Percentiles rank a stretch among this genome's conserved stretches.
Evolutionary conservation across 352 stramenopile genomes (phyloP).

Genomic region (Elongisporangium anandrum): DNA sequence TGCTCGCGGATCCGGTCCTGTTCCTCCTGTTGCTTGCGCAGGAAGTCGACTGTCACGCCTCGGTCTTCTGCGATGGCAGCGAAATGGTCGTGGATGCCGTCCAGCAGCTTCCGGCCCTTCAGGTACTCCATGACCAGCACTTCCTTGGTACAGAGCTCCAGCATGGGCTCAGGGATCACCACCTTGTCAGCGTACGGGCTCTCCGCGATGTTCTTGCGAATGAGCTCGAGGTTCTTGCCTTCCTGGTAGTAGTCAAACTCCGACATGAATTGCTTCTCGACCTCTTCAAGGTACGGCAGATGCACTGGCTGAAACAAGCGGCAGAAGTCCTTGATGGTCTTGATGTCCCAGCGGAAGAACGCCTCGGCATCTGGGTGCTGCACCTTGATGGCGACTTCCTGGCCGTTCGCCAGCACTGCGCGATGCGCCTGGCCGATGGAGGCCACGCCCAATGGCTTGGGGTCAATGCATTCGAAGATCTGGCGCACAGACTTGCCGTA

Average conservation of each 20-base stretch:
- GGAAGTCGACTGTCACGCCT: conserved; percentile 81
- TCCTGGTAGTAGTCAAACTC: conserved; percentile 97
- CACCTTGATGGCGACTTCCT: conserved; percentile 88
- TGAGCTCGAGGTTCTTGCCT: conserved; percentile 84
- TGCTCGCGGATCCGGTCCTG: conserved; percentile 63
- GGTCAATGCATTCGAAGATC: conserved; percentile 60
- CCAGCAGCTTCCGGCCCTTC: conserved; percentile 78
- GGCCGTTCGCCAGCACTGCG: conserved; percentile 58
- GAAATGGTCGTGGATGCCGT: conserved; percentile 90
- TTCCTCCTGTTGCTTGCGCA: conserved; percentile 72
- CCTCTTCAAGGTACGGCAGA: conserved; percentile 91
- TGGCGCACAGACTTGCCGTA: conserved; percentile 14
- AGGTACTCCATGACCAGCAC: conserved; percentile 96
- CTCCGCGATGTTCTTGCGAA: conserved; percentile 88
- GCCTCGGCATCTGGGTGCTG: conserved; percentile 93
- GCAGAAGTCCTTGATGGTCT: conserved; percentile 95
- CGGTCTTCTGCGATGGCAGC: conserved; percentile 81
- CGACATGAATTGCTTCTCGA: conserved; percentile 97
- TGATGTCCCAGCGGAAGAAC: conserved; percentile 94
- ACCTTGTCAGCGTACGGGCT: conserved; percentile 67
- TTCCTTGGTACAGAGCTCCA: conserved; percentile 91
- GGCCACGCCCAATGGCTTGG: conserved; percentile 68
- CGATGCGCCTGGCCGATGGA: conserved; percentile 85
- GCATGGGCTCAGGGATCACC: conserved; percentile 79
- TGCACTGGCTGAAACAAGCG: conserved; percentile 93